These are phyloP conservation scores for Cercophora newfieldiana DNA, from an alignment of 495 filamentous ascomycete species.

Conservation along the genomic window DNA sequence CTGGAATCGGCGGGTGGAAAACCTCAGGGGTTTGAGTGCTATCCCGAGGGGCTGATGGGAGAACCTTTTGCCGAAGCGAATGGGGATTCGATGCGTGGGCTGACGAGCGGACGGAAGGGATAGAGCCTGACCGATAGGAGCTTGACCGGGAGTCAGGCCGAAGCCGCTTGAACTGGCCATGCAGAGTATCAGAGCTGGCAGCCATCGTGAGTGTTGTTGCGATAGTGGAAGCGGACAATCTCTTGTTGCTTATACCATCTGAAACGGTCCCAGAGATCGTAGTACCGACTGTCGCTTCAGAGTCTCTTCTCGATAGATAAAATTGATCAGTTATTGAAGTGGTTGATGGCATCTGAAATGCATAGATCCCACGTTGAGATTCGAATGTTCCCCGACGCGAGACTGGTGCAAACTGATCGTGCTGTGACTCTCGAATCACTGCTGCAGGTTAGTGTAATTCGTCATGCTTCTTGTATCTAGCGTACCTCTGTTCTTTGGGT, in stretches of 20 bases:
- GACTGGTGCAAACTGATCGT: neutral
- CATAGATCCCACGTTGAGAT: slow-evolving; percentile 1
- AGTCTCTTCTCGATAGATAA: neutral
- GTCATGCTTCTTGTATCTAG: neutral
- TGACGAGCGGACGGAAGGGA: neutral
- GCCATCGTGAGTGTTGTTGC: neutral
- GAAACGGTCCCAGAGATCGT: neutral
- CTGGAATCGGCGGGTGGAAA: neutral
- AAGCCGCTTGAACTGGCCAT: neutral
- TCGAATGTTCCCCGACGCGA: neutral
- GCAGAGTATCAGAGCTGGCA: neutral
- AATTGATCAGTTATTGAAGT: neutral
- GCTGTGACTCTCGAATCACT: neutral
- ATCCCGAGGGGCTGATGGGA: neutral
- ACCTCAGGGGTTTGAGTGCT: neutral
- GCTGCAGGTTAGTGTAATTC: neutral
- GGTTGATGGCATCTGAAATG: neutral
- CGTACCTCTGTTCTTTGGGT: neutral
- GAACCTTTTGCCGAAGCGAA: neutral
- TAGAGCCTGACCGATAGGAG: neutral
- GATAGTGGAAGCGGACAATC: neutral
- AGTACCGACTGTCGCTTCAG: neutral
- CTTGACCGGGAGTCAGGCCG: neutral
- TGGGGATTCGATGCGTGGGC: neutral
- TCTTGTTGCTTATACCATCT: neutral